Evolutionary conservation across 2,329 filamentous ascomycete genomes (phyloP), one percentile per base, ranked within the genome.

Genomic region (Scytalidium lignicola): DNA sequence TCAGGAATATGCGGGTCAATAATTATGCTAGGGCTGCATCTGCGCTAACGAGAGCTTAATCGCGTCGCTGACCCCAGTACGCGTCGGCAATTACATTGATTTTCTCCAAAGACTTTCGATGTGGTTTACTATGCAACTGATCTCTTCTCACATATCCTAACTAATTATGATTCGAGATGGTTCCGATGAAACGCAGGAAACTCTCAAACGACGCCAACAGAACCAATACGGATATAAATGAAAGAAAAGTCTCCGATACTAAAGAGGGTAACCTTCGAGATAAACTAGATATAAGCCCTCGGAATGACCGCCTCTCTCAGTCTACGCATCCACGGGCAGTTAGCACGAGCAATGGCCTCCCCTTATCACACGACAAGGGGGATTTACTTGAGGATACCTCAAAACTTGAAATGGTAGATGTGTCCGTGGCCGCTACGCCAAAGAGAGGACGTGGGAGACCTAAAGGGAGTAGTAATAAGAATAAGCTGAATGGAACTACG

Each of bases 1-100:
- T 21, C 41, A 49, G 51, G 52, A 26, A 53, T n/a, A 41, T 51
- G 50, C 50, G 52, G 53, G 45, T 39, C 37, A 21, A 17, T 50
- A 44, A 49, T 51, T 26, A 26, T 26, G 23, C 6, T 10, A 10
- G 23, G 10, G 10, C 10, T 26, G 23, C 23, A 26, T 26, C 23
- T 26, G 23, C 23, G 23, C 23, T 26, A 26, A 26, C 5, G 10
- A 10, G 10, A 10, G 6, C 10, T 26, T 6, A 26, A 26, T 26
- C 23, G 23, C 23, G 23, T 26, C 23, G 23, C 5, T 26, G 10
- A 26, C 10, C 5, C 23, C 10, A 10, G 5, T 26, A 26, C 23
- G 23, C 23, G 23, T 26, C 23, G 23, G 23, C 10, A 26, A n/a
- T n/a, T n/a, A n/a, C n/a, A n/a, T n/a, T n/a, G n/a, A n/a, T n/a